These are phyloP conservation scores for Calocybe cyanea DNA, from an alignment of 768 basidiomycete species.

Conservation along the genomic window DNA sequence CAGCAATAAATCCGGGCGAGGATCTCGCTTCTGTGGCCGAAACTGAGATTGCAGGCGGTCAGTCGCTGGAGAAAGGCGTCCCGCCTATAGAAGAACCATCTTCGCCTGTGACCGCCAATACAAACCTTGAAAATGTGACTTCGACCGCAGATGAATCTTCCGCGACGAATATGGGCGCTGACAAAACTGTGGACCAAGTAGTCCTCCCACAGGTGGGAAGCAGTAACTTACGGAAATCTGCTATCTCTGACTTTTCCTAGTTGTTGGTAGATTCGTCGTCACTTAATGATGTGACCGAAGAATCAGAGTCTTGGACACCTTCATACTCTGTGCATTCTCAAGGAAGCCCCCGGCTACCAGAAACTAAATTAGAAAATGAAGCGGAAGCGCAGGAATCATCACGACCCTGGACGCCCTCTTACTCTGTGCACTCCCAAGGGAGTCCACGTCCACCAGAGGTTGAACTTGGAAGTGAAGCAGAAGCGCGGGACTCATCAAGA, in stretches of 20 bases:
- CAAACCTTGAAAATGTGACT: background rate
- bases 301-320: constrained; percentile 25
- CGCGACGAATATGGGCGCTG: background rate
- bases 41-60: background rate
- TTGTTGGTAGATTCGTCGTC: constrained; percentile 18
- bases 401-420: constrained; percentile 34
- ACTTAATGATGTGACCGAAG: constrained; percentile 11
- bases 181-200: background rate
- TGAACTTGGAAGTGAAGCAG: background rate
- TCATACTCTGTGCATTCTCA: constrained; percentile 40
- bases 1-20: constrained; percentile 12
- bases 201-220: constrained; percentile 11
- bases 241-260: constrained; percentile 6
- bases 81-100: background rate
- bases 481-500: constrained; percentile 8
- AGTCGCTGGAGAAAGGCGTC: background rate
- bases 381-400: constrained; percentile 3
- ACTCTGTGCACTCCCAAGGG: constrained; percentile 40
- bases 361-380: background rate
- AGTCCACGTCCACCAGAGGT: constrained; percentile 15
- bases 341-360: constrained; percentile 22
- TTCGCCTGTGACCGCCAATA: background rate
- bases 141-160: background rate
- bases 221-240: background rate
- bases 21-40: background rate